A percentile compares a stretch with the other conserved stretches of the same genome.
Evolutionary conservation across 2,329 filamentous ascomycete species (phyloP).

Genomic region (Colletotrichum theobromicola): DNA sequence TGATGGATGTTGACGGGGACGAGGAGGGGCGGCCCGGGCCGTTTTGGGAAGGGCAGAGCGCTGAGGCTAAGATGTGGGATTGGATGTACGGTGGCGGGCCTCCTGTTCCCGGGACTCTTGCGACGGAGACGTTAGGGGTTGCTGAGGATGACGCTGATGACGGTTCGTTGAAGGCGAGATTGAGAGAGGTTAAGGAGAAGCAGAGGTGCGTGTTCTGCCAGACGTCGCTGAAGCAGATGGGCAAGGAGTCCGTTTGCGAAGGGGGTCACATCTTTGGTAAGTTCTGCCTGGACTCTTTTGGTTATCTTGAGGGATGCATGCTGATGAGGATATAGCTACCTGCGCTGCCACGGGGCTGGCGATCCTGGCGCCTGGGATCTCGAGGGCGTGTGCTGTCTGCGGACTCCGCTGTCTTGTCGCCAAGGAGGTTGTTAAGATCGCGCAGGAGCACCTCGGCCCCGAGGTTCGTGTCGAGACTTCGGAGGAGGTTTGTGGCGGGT

Average conservation of each 20-base stretch:
- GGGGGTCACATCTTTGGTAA: constrained; percentile 46
- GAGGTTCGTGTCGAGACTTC: constrained; percentile 33
- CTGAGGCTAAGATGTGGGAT: constrained; percentile 61
- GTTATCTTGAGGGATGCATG: not conserved
- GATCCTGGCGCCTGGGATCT: constrained; percentile 58
- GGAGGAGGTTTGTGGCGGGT: constrained; percentile 42
- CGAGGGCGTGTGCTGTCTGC: constrained; percentile 60
- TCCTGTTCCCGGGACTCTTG: constrained; percentile 44
- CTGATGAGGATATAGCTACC: constrained; percentile 40
- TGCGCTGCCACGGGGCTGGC: constrained; percentile 60
- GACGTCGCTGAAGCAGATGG: constrained; percentile 33
- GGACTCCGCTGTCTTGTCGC: constrained; percentile 54
- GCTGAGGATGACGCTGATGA: not conserved
- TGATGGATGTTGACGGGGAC: not conserved
- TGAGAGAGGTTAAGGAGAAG: constrained; percentile 35
- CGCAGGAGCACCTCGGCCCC: constrained; percentile 31
- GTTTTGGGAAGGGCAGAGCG: constrained; percentile 40
- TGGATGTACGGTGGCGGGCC: constrained; percentile 63
- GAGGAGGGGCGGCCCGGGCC: not conserved
- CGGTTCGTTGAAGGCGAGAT: constrained; percentile 39
- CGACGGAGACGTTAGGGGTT: constrained; percentile 16
- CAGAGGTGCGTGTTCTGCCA: constrained; percentile 56
- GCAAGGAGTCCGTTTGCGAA: constrained; percentile 41
- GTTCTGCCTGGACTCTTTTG: constrained; percentile 11
- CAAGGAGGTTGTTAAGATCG: constrained; percentile 42